Conservation (phyloP, 1,284 basidiomycete genomes). For the Chondrostereum purpureum region DNA sequence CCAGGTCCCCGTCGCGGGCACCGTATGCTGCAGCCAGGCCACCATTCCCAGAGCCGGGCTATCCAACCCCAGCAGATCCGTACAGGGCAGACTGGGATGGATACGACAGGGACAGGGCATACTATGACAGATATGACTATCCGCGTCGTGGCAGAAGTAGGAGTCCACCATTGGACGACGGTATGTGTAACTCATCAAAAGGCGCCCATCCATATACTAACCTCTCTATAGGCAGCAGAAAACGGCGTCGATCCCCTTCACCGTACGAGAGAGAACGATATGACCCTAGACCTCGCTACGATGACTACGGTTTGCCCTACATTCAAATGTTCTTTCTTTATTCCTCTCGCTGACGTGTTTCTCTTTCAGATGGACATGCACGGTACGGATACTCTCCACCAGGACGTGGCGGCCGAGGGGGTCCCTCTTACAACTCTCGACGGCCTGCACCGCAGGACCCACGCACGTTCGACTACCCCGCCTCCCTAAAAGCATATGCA, state of each 20-base stretch:
- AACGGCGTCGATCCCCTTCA: conserved; percentile 80
- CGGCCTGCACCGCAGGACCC: conserved; percentile 72
- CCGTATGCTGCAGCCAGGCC: conserved; percentile 46
- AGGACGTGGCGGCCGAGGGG: conserved; percentile 32
- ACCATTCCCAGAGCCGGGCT: conserved; percentile 49
- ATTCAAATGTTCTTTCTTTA: too few relatives aligned
- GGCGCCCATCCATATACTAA: conserved; percentile 5
- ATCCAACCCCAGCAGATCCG: conserved; percentile 53
- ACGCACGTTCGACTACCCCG: conserved; percentile 75
- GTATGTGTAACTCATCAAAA: conserved; percentile 33
- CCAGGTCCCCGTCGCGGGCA: conserved; percentile 65
- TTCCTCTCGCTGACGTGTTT: conserved; percentile 8
- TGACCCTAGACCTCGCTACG: conserved; percentile 76
- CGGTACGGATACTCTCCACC: conserved; percentile 61
- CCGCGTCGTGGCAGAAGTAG: conserved; percentile 65
- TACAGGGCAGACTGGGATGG: conserved; percentile 70
- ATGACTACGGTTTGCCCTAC: conserved; percentile 63
- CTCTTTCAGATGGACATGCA: conserved; percentile 51
- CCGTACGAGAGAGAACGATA: conserved; percentile 78
- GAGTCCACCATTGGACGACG: conserved; percentile 62
- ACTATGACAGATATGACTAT: conserved; percentile 43
- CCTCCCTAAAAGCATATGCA: conserved; percentile 78
- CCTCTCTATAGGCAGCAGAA: conserved; percentile 47
- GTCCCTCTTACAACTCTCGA: conserved; percentile 32
- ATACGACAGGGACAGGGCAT: conserved; percentile 61